Base-by-base conservation (phyloP, 176 grass and related monocot species). In the Luzula sylvatica region DNA sequence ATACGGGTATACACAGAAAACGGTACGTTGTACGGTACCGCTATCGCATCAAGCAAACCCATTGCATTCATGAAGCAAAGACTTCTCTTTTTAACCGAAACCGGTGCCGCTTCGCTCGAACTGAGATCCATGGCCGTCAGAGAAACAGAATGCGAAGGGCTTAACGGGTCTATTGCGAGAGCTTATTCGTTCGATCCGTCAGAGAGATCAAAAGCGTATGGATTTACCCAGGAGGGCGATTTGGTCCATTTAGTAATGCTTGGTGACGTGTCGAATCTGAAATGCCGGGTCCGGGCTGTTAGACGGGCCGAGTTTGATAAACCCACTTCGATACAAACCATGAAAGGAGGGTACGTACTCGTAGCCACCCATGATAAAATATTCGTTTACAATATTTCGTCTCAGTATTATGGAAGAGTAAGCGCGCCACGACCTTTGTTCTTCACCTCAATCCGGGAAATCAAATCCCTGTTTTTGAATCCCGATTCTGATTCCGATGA, bases 1-100 rank as follows among this genome's bases (percentile, higher is more conserved):
- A 88, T 95, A 63, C 50, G 84, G 73, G 80, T 88, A 50, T 95
- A 85, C 79, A 88, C 90, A 3, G 90, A 95, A 71, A 88, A 86
- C 52, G 90, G 84, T 61, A 86, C 90, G 42, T 75, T 95, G 65
- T 95, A 85, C 48, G 90, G 87, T 45, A 93, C 81, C 2, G 87
- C 87, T 43, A 86, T 93, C 55, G 81, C 81, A 27, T 86, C 81
- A 0, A 81, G 77, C 27, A 73, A 66, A 53, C 76, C 90, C 1
- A 67, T 95, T 2, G 90, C 84, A 49, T 88, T 95, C 38, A 82
- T 82, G 7, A 95, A 88, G 80, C 90, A 95, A 57, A 78, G 90
- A 3, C 90, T 86, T 45, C 73, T 88, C 19, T 96, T 96, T 65
- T 73, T 96, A 49, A 88, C 90, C 3, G 80, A 96, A 67, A 63